Evolutionary conservation across 768 basidiomycete species (phyloP).

Genomic region (Leccinum subgranulosum): DNA sequence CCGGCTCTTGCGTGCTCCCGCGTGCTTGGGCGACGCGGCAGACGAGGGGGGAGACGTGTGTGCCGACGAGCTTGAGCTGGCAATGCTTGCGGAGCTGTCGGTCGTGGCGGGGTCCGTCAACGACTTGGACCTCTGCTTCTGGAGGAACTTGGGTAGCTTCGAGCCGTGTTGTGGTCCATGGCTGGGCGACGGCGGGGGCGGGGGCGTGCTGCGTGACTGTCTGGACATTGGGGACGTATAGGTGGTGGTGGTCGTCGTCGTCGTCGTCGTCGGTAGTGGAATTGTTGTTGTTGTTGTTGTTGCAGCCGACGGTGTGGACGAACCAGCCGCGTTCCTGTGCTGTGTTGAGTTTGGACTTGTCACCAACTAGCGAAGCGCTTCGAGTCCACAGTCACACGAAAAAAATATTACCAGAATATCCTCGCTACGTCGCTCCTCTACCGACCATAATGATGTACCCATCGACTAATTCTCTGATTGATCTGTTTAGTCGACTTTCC

Average conservation of each 20-base stretch:
- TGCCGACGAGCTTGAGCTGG: conserved; percentile 41
- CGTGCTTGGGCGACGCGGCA: conserved; percentile 26
- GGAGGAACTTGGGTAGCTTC: conserved; percentile 66
- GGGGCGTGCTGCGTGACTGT: conserved; percentile 41
- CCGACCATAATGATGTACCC: conserved; percentile 13
- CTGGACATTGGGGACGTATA: conserved; percentile 40
- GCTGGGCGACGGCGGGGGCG: conserved; percentile 41
- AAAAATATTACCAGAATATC: conserved; percentile 2
- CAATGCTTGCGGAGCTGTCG: conserved; percentile 34
- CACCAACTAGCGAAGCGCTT: not conserved
- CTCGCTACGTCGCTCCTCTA: conserved; percentile 29
- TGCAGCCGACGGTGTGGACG: conserved; percentile 18
- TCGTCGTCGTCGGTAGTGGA: not conserved
- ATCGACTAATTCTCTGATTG: conserved; percentile 6
- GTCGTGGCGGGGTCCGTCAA: conserved; percentile 38
- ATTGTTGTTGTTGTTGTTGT: conserved; percentile 6
- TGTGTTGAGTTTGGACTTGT: conserved; percentile 18
- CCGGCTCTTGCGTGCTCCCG: conserved; percentile 31
- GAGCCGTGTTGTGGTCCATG: conserved; percentile 38
- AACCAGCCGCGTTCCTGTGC: not conserved
- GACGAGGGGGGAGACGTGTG: conserved; percentile 28
- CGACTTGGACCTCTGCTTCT: conserved; percentile 58
- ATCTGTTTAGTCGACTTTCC: conserved; percentile 44
- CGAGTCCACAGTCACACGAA: conserved; percentile 4
- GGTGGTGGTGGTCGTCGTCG: conserved; percentile 8